Percentiles rank a stretch among this genome's conserved stretches.
phyloP scores from a whole-genome alignment of 768 basidiomycete species.

The Boletus coccyginus region DNA sequence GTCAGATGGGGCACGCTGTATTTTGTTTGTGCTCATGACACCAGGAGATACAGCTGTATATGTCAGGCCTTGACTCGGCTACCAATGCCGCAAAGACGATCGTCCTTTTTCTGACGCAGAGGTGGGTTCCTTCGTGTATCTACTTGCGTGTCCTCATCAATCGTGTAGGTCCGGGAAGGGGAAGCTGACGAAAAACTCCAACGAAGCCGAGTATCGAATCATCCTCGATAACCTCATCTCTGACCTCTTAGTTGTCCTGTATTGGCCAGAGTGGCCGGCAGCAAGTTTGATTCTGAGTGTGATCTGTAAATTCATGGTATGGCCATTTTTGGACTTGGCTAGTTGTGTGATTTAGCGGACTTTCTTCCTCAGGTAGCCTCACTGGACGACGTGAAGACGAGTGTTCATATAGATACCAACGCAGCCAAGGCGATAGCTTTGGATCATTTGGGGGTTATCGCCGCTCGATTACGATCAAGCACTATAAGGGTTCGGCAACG shows the following conservation, averaged over 20 bases:
- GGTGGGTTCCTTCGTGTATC: slow-evolving; percentile 32
- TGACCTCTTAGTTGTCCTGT: slow-evolving; percentile 84
- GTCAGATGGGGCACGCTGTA: neutral
- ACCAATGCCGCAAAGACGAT: slow-evolving; percentile 85
- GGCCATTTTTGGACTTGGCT: slow-evolving; percentile 10
- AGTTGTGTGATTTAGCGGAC: neutral
- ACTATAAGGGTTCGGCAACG: slow-evolving; percentile 37
- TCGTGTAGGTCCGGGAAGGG: slow-evolving; percentile 72
- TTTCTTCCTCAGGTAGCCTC: slow-evolving; percentile 59
- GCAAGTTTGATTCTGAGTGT: slow-evolving; percentile 79
- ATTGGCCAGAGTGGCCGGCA: slow-evolving; percentile 98
- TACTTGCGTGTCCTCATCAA: neutral
- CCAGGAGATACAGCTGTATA: slow-evolving; percentile 71
- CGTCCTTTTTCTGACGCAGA: slow-evolving; percentile 69
- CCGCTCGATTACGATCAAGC: slow-evolving; percentile 70
- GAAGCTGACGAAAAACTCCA: slow-evolving; percentile 85
- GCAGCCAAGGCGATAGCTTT: slow-evolving; percentile 87
- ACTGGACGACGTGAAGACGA: slow-evolving; percentile 77
- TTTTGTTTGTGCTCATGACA: slow-evolving; percentile 3
- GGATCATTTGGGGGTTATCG: slow-evolving; percentile 93
- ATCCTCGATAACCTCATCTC: slow-evolving; percentile 91
- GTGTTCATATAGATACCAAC: slow-evolving; percentile 64
- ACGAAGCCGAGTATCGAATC: slow-evolving; percentile 89
- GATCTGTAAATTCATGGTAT: slow-evolving; percentile 82
- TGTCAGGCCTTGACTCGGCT: slow-evolving; percentile 74